Evolutionary conservation across 805 yeast genomes (phyloP).

Genomic region (Sungouiozyma ichnusensis): DNA sequence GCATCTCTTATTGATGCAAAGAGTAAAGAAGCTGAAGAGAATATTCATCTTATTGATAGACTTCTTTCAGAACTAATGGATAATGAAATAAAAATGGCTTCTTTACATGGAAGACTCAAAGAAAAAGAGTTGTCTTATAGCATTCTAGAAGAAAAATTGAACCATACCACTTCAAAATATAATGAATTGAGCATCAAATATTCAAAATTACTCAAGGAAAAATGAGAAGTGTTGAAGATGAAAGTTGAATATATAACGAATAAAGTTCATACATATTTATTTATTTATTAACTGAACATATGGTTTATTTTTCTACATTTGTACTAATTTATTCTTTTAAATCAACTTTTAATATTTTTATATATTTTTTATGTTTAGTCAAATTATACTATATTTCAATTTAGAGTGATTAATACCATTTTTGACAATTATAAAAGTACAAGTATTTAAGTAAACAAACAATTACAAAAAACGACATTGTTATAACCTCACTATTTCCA

Average conservation of each 20-base stretch:
- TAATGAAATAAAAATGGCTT: slow-evolving; percentile 14
- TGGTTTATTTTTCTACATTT: too few relatives aligned
- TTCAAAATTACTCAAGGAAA: background rate
- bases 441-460: too few relatives aligned
- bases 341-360: too few relatives aligned
- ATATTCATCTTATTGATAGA: background rate
- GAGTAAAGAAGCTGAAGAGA: background rate
- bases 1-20: background rate
- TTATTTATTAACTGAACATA: too few relatives aligned
- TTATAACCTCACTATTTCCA: too few relatives aligned
- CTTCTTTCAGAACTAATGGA: slow-evolving; percentile 14
- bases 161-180: background rate
- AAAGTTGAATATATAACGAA: background rate
- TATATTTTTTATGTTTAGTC: too few relatives aligned
- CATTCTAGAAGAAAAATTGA: background rate
- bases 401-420: too few relatives aligned
- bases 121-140: background rate
- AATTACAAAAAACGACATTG: too few relatives aligned
- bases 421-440: too few relatives aligned
- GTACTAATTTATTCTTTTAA: too few relatives aligned
- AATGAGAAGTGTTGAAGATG: background rate
- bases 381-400: too few relatives aligned
- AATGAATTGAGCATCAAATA: background rate
- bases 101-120: slow-evolving; percentile 10
- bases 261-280: too few relatives aligned